Percentiles rank a stretch among this genome's conserved stretches.
Evolutionary conservation across 768 basidiomycete species (phyloP).

Genomic region (Tulasnella sp.): DNA sequence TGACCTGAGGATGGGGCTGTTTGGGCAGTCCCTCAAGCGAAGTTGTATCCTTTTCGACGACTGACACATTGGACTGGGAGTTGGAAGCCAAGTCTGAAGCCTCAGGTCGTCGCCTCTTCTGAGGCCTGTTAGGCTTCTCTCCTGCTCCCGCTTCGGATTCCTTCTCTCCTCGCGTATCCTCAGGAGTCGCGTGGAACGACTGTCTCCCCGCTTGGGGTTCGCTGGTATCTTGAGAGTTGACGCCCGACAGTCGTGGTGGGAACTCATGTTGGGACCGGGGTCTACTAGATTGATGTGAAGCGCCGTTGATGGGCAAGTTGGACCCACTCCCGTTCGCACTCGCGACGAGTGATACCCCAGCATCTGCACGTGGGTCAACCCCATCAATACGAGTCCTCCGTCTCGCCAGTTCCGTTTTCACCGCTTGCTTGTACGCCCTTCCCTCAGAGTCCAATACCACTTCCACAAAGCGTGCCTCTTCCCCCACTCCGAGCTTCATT

Average conservation of each 20-base stretch:
- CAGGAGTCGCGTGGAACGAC: neutral
- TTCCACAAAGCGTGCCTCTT: slow-evolving; percentile 63
- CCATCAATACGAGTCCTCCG: slow-evolving; percentile 42
- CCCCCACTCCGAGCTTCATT: slow-evolving; percentile 56
- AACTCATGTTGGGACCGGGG: neutral
- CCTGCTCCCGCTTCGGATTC: neutral
- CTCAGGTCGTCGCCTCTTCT: neutral
- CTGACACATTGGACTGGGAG: neutral
- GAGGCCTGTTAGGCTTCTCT: neutral
- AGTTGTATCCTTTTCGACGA: neutral
- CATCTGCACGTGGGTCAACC: neutral
- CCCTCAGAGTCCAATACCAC: slow-evolving; percentile 84
- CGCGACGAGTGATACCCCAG: neutral
- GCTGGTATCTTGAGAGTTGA: neutral
- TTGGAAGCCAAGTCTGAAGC: neutral
- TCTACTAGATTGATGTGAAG: neutral
- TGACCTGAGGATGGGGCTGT: neutral
- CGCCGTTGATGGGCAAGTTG: neutral
- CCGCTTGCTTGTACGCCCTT: slow-evolving; percentile 60
- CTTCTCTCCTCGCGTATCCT: neutral
- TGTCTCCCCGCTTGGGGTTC: neutral
- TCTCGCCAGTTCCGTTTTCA: slow-evolving; percentile 55
- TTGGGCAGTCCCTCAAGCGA: neutral
- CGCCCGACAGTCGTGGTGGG: neutral
- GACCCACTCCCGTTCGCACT: neutral